These are phyloP conservation scores for Russula olivacea DNA, from an alignment of 768 basidiomycete genomes.

Conservation along the genomic window DNA sequence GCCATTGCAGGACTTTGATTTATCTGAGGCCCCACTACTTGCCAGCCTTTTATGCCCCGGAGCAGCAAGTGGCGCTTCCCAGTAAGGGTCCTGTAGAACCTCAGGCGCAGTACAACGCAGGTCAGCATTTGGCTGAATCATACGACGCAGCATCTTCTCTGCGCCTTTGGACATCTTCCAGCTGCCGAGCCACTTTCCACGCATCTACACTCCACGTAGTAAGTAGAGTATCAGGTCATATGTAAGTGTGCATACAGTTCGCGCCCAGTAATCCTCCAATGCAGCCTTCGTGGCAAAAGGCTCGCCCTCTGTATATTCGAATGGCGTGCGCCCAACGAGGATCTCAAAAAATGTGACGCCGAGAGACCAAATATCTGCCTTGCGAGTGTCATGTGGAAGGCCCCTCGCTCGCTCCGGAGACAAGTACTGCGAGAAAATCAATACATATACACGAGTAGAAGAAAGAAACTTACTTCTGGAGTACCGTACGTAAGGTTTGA, in stretches of 20 bases:
- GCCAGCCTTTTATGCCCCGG: slow-evolving; percentile 28
- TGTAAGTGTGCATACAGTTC: slow-evolving; percentile 50
- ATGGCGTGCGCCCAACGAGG: slow-evolving; percentile 86
- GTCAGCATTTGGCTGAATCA: slow-evolving; percentile 81
- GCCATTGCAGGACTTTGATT: slow-evolving; percentile 33
- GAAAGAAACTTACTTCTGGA: slow-evolving; percentile 56
- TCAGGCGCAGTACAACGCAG: slow-evolving; percentile 64
- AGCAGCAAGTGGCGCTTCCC: slow-evolving; percentile 35
- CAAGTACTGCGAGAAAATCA: slow-evolving; percentile 56
- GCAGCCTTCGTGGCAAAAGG: slow-evolving; percentile 74
- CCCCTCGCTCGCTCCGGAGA: slow-evolving; percentile 89
- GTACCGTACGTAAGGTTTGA: slow-evolving; percentile 86
- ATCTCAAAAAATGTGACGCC: slow-evolving; percentile 94
- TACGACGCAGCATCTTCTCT: slow-evolving; percentile 65
- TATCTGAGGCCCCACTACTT: slow-evolving; percentile 31
- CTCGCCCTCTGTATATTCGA: slow-evolving; percentile 76
- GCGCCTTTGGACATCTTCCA: slow-evolving; percentile 62
- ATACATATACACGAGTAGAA: background rate
- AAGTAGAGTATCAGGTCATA: background rate
- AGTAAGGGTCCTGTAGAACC: slow-evolving; percentile 62
- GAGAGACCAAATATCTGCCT: slow-evolving; percentile 83
- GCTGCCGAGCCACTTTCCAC: slow-evolving; percentile 81
- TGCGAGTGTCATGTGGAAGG: slow-evolving; percentile 86
- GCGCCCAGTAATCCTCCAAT: slow-evolving; percentile 78
- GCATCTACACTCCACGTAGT: slow-evolving; percentile 39